A percentile compares a stretch with the other conserved stretches of the same genome.
These are phyloP conservation scores for Nelumbo lutea DNA, from an alignment of 164 flowering plant genomes.

Conservation along the genomic window DNA sequence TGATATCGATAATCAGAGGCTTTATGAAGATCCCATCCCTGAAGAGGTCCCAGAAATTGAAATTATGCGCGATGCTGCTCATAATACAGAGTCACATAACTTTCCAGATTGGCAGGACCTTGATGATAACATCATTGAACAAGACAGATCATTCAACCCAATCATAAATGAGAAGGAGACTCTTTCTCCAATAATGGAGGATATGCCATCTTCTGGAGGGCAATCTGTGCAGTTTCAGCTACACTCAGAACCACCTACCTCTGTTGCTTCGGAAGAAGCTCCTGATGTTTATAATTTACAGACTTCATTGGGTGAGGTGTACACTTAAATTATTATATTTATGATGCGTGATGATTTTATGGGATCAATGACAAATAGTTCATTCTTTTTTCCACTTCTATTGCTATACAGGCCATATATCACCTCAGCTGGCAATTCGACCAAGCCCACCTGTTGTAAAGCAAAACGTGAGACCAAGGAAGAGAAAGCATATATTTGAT, in stretches of 20 bases:
- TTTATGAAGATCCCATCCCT: conserved; percentile 20
- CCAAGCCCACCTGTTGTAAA: conserved; percentile 52
- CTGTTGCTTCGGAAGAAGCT: conserved; percentile 27
- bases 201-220: conserved; percentile 27
- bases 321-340: conserved; percentile 2
- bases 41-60: conserved; percentile 45
- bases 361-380: neutral
- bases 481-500: conserved; percentile 52
- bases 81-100: conserved; percentile 20
- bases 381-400: neutral
- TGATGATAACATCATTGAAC: conserved; percentile 15
- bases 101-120: conserved; percentile 19
- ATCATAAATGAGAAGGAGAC: conserved; percentile 29
- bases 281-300: conserved; percentile 19
- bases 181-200: conserved; percentile 35
- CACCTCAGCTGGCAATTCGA: conserved; percentile 40
- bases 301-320: conserved; percentile 40
- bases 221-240: conserved; percentile 26
- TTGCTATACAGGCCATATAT: conserved; percentile 26
- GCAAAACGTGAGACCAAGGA: conserved; percentile 36
- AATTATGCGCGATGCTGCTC: conserved; percentile 47
- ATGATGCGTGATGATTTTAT: neutral
- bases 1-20: conserved; percentile 18
- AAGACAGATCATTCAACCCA: conserved; percentile 16
- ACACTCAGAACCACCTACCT: conserved; percentile 21